Base-by-base conservation (phyloP, 2,329 filamentous ascomycete species). In the Colletotrichum sp. region DNA sequence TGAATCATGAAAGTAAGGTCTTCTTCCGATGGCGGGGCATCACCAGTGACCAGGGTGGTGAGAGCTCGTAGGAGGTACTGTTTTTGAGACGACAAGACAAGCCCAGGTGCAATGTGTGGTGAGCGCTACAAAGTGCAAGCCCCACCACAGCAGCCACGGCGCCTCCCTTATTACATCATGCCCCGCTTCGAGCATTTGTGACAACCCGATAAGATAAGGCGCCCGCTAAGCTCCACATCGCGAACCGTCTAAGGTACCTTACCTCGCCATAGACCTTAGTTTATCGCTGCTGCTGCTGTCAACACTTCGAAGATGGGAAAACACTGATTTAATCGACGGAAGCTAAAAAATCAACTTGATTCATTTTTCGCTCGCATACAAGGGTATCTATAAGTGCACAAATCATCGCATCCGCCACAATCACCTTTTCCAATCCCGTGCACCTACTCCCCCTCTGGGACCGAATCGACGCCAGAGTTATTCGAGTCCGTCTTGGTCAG, bases 121-220 rank as follows among this genome's bases (percentile, higher is more conserved):
- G 72, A 72, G 68, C 69, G 62, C 60, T 66, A 36, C 59, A 44
- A 55, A 34, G 52, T 32, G 73, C 63, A 57, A 26, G 70, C 70
- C 73, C 73, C 73, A 73, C 71, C 65, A 73, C 28, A 52, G 44
- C 44, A 52, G 44, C 6, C 6, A 26, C 55, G 24, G 32, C 28
- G 30, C 74, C 74, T 76, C 74, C 59, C 70, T 76, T 74, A 66
- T 76, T 76, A 76, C 74, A 76, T 76, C 74, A 76, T 76, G 65
- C 74, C 70, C 59, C 74, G 70, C 74, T 74, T 76, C 6, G 28
- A 69, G 74, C 74, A 74, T 69, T 68, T 62, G 21, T 55, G 44
- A 55, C 66, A 39, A 55, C 36, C 15, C 49, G 74, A 76, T 74
- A 76, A 76, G 74, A 66, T 74, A 69, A 73, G 73, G 5, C 13